Evolutionary conservation across 306 rosid genomes (phyloP), one percentile per base, ranked within the genome.

Genomic region (Quercus berberidifolia): DNA sequence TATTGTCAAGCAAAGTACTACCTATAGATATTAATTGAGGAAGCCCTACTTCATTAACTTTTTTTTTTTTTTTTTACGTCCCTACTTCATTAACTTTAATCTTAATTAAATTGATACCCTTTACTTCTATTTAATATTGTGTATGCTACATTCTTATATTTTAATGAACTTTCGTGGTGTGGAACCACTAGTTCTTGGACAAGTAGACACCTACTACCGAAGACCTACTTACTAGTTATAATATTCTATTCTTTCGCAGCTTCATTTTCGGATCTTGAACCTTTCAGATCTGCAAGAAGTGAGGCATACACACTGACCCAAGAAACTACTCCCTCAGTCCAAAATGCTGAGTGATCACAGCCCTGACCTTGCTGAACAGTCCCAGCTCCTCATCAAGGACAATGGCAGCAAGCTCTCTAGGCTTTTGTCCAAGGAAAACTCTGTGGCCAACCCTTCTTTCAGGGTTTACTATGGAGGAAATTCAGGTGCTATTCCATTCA

Each of bases 381-480:
- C 79, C 0, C 30, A 49, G 54, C 54, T 76, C 55, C 59, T 41
- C 28, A 76, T 56, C 73, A 79, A 83, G 14, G 74, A 86, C 60
- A 71, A 78, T 11, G 76, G 58, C 74, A 60, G 52, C 74, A 60
- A 23, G 79, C 74, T 79, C 83, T n/a, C 85, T 0, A 81, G 78
- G 68, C 74, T 73, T 23, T 7, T 84, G 21, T 78, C 90, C 58
- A 86, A 84, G 62, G 90, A 89, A 17, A 76, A 79, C 1, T 84
- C 92, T 58, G 28, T 3, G 76, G 74, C 76, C 3, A 89, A 83
- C 80, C 71, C 89, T 10, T 87, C 92, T 74, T 78, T 74, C 78
- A 46, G 89, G 58, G 87, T 89, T 4, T 89, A 89, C 86, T 87
- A 89, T 56, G 92, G 92, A 12, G 86, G 84, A 51, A 82, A 87